These are phyloP conservation scores for Neltuma alba DNA, from an alignment of 306 rosid species.

Conservation along the genomic window DNA sequence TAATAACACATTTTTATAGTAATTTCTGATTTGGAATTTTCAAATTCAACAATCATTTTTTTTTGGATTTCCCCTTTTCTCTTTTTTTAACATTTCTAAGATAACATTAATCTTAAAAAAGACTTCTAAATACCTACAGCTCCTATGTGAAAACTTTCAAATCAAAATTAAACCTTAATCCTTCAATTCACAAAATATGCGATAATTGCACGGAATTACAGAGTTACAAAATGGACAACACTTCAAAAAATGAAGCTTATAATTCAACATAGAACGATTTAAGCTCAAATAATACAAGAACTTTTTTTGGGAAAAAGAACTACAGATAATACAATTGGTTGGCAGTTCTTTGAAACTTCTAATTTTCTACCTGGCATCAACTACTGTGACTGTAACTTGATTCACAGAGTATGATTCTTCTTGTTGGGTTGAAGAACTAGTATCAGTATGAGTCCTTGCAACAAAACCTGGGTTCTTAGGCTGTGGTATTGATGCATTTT, in stretches of 20 bases:
- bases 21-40: too few relatives aligned
- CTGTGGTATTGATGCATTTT: conserved; percentile 8
- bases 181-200: too few relatives aligned
- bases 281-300: neutral
- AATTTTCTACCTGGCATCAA: neutral
- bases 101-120: too few relatives aligned
- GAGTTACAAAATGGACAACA: neutral
- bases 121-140: too few relatives aligned
- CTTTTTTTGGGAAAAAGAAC: too few relatives aligned
- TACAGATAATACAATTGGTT: neutral
- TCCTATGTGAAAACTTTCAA: too few relatives aligned
- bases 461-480: conserved; percentile 30
- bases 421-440: neutral
- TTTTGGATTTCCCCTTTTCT: too few relatives aligned
- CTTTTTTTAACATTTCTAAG: too few relatives aligned
- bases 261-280: neutral
- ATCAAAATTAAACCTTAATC: too few relatives aligned
- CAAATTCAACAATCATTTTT: too few relatives aligned
- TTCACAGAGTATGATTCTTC: neutral
- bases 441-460: neutral
- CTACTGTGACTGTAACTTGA: neutral
- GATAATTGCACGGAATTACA: too few relatives aligned
- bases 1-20: too few relatives aligned
- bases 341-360: neutral
- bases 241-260: neutral